These are phyloP conservation scores for Bruguiera sexangula DNA, from an alignment of 345 rosid genomes.

Conservation along the genomic window DNA sequence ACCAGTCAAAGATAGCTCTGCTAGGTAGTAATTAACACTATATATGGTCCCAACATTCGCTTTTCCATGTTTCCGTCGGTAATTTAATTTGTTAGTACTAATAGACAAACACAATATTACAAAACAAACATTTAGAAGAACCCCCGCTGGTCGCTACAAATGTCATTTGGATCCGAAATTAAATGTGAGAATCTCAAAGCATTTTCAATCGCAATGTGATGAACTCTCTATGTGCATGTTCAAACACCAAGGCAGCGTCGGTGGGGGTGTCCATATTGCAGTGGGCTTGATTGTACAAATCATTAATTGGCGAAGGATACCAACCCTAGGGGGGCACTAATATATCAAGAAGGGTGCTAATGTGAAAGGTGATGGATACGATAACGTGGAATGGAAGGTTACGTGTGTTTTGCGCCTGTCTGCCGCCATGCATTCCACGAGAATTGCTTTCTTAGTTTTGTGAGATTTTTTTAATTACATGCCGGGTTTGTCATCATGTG, in stretches of 20 bases:
- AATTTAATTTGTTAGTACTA: conserved; percentile 15
- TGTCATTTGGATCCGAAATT: conserved; percentile 19
- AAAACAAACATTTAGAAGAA: conserved; percentile 8
- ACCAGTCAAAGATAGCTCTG: neutral
- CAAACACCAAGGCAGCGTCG: neutral
- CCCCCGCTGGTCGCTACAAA: conserved; percentile 41
- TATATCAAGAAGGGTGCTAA: neutral
- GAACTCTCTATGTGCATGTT: neutral
- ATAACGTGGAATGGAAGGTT: conserved; percentile 46
- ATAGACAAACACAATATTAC: neutral
- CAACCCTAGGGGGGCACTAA: conserved; percentile 1
- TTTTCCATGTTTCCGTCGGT: neutral
- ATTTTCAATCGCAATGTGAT: neutral
- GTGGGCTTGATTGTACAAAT: neutral
- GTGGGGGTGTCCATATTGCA: neutral
- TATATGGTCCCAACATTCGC: conserved; percentile 26
- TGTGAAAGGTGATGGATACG: conserved; percentile 2
- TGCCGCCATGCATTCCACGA: conserved; percentile 52
- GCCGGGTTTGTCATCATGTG: neutral
- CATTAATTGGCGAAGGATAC: conserved; percentile 2
- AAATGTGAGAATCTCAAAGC: conserved; percentile 33
- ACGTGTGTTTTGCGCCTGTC: conserved; percentile 69
- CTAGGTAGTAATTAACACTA: neutral
- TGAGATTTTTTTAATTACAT: neutral
- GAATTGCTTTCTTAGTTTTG: conserved; percentile 20